Base-by-base conservation (phyloP, 2,329 filamentous ascomycete species). In the Phoma sp. region DNA sequence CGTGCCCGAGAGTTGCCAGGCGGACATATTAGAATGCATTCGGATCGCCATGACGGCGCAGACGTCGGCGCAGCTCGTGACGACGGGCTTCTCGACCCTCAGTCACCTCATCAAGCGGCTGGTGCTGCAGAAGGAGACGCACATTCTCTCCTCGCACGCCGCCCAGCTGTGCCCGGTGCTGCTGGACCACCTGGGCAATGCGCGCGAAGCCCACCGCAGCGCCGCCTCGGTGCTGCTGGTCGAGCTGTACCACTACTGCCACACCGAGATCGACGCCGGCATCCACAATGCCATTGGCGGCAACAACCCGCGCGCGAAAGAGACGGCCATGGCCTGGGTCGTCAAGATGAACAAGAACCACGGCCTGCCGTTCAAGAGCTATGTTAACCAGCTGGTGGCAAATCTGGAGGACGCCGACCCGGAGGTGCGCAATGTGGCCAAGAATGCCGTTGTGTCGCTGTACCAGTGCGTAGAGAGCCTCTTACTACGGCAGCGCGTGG, bases 381-480 rank as follows among this genome's bases (percentile, higher is more conserved):
- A 96, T 71, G 92, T 96, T 1, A 89, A 90, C 2, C 83, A 84
- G 9, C 82, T 97, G 36, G 93, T 97, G 78, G 88, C 91, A 49
- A 84, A 95, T 62, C 83, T 97, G 37, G 93, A 97, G 76, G 93
- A 97, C 73, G 89, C 92, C 8, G 93, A 96, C 72, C 89, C 89
- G 44, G 88, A 86, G 75, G 92, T 97, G 60, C 86, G 93, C 72
- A 92, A 96, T 67, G 84, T 85, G 33, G 91, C 93, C 58, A 96
- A 95, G 77, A 80, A 80, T 50, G 89, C 90, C 1, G 87, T 97
- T 43, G 89, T 97, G 55, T 90, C 95, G 60, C 83, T 98, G 29
- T 97, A 97, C 77, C 85, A 82, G 89, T 91, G 77, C 48, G 67
- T 33, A 38, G 36, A n/a, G 48, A 22, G 23, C 18, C 38, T 14